Base-by-base conservation (phyloP, 148 eudicot species). In the Rhododendron mucronatum region DNA sequence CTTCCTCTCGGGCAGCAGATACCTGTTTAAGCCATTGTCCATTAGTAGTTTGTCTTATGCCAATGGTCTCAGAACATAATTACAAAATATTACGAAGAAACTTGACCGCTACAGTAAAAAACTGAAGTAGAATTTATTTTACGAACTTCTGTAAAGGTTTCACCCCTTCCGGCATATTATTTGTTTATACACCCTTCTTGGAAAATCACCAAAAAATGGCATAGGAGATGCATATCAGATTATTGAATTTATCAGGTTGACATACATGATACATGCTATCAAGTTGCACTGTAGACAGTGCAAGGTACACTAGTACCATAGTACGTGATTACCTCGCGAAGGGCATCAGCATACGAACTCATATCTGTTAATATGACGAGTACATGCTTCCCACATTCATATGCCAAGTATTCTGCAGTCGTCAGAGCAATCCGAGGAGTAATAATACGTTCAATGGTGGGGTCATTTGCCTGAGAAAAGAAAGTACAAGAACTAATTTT, bases 281-380 rank as follows among this genome's bases (percentile, higher is more conserved):
- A 78, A 41, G 39, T 59, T 59, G 35, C 21, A 5, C 44, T 3
- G 39, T 41, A 18, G 61, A 67, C 30, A 65, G 28, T 53, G n/a
- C 12, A 10, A 41, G 37, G 80, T 81, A 65, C 30, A 53, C 12
- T 11, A 67, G 44, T 37, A 37, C 39, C 0, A 2, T 35, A 35
- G 0, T 28, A 63, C 81, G 67, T 77, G 18, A 50, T 89, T 96
- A 95, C 99, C 98, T 97, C 99, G 90, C 99, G 98, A 89, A 97
- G 99, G 80, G 99, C 99, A 92, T 97, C 99, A 11, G 99, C 99
- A 87, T 97, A 97, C 81, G 99, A 97, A 84, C 99, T 97, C 99
- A 97, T 97, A 87, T 97, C 99, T 83, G 98, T 97, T 87, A 97
- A 90, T 55, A 97, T 97, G 90, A 97, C 99, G 87, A 97, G 99